Evolutionary conservation across 1,284 basidiomycete genomes (phyloP).

Genomic region (Lentinula novae-zelandiae): DNA sequence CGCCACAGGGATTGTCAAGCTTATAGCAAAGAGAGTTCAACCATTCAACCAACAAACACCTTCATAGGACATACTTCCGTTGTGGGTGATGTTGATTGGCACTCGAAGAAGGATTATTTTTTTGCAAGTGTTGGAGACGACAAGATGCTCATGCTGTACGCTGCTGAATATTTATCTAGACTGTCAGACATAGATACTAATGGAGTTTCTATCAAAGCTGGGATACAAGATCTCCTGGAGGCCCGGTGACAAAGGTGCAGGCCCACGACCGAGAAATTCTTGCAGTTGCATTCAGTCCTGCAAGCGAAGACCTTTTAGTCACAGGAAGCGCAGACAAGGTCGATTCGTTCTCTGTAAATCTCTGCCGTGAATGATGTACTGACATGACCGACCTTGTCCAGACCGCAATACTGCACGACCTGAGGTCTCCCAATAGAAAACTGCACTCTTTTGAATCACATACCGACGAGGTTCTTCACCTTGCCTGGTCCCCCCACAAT

Average conservation of each 20-base stretch:
- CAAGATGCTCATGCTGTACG: slow-evolving; percentile 86
- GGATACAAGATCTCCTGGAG: slow-evolving; percentile 80
- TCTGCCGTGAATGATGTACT: background rate
- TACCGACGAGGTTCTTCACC: slow-evolving; percentile 90
- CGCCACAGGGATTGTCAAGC: slow-evolving; percentile 80
- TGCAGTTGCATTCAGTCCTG: slow-evolving; percentile 87
- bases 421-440: slow-evolving; percentile 76
- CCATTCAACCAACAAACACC: slow-evolving; percentile 77
- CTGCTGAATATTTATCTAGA: background rate
- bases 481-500: slow-evolving; percentile 95
- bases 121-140: slow-evolving; percentile 99
- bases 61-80: slow-evolving; percentile 89
- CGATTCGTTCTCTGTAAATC: slow-evolving; percentile 2
- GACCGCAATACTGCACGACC: slow-evolving; percentile 90
- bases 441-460: slow-evolving; percentile 93
- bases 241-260: slow-evolving; percentile 73
- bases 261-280: slow-evolving; percentile 93
- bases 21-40: slow-evolving; percentile 79
- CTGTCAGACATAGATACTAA: background rate
- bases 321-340: slow-evolving; percentile 96
- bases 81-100: slow-evolving; percentile 98
- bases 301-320: slow-evolving; percentile 79
- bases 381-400: slow-evolving; percentile 28
- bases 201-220: slow-evolving; percentile 53
- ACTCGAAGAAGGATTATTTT: slow-evolving; percentile 77